A percentile compares a stretch with the other conserved stretches of the same genome.
These are phyloP conservation scores for Ceriops zippeliana DNA, from an alignment of 345 rosid species.

Conservation along the genomic window DNA sequence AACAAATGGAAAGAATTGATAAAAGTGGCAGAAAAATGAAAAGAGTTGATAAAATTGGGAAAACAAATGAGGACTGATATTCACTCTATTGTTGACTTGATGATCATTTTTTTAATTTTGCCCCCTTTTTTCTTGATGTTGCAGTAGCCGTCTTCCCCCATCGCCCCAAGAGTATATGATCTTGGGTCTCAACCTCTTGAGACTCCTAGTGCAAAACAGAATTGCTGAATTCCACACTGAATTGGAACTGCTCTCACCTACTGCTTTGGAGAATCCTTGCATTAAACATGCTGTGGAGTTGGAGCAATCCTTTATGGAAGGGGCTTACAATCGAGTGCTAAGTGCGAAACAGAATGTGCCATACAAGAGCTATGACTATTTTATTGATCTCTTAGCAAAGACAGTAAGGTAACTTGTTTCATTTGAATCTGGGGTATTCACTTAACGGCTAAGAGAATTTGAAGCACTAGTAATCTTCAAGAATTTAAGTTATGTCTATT, in stretches of 20 bases:
- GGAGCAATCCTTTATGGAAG: conserved; percentile 99
- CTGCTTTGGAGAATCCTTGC: conserved; percentile 79
- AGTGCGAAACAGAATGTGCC: conserved; percentile 93
- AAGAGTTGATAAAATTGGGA: too few species aligned
- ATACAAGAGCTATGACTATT: conserved; percentile 77
- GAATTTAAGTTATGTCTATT: not conserved
- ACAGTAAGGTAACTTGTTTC: conserved; percentile 67
- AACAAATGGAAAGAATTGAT: too few species aligned
- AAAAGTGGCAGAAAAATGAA: too few species aligned
- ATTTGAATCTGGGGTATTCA: not conserved
- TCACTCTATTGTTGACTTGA: not conserved
- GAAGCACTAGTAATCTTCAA: not conserved
- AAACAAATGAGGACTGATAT: too few species aligned
- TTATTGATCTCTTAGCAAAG: conserved; percentile 98
- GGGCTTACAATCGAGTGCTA: conserved; percentile 91
- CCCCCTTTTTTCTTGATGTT: conserved; percentile 18
- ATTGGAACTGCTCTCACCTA: conserved; percentile 72
- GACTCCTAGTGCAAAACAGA: conserved; percentile 90
- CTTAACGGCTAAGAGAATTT: not conserved
- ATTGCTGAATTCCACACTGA: conserved; percentile 98
- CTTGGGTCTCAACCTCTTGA: conserved; percentile 87
- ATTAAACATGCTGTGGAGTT: conserved; percentile 95
- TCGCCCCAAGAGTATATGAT: conserved; percentile 83
- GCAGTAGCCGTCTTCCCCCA: conserved; percentile 60
- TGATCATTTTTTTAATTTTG: conserved; percentile 2